These are phyloP conservation scores for Penicillium odoratum DNA, from an alignment of 495 filamentous ascomycete species.

Conservation along the genomic window DNA sequence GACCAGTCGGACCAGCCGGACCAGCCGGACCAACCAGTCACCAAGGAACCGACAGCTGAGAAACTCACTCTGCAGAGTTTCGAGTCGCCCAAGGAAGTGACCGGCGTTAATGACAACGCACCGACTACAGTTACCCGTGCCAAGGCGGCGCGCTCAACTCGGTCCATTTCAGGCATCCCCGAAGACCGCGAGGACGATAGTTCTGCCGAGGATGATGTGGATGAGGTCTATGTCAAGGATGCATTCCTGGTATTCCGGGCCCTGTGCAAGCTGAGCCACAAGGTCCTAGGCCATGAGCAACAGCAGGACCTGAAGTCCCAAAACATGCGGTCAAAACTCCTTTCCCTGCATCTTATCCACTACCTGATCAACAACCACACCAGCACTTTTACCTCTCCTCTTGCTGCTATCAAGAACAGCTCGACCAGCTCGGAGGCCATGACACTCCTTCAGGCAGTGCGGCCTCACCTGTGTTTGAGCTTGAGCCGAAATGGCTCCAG, in stretches of 20 bases:
- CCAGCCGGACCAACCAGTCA: constrained; percentile 51
- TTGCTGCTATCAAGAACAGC: constrained; percentile 86
- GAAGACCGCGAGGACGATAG: constrained; percentile 52
- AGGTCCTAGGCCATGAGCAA: constrained; percentile 82
- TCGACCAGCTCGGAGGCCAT: constrained; percentile 82
- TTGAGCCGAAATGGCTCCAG: constrained; percentile 94
- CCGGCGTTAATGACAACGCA: constrained; percentile 83
- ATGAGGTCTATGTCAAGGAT: constrained; percentile 95
- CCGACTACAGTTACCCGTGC: constrained; percentile 88
- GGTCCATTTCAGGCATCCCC: constrained; percentile 52
- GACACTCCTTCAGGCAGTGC: constrained; percentile 90
- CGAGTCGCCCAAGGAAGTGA: constrained; percentile 93
- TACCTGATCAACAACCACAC: constrained; percentile 91
- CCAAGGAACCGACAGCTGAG: constrained; percentile 57
- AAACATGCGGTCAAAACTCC: constrained; percentile 94
- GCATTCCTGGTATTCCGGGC: constrained; percentile 96
- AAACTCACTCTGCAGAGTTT: constrained; percentile 96
- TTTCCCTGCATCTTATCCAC: constrained; percentile 92
- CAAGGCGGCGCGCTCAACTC: constrained; percentile 51
- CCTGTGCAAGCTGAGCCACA: constrained; percentile 96
- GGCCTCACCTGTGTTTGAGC: constrained; percentile 92
- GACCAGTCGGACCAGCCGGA: constrained; percentile 47
- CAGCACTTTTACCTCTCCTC: constrained; percentile 80
- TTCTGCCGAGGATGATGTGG: constrained; percentile 81
- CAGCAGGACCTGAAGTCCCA: constrained; percentile 89